Evolutionary conservation across 768 basidiomycete genomes (phyloP).

Genomic region (Mycena vitilis): DNA sequence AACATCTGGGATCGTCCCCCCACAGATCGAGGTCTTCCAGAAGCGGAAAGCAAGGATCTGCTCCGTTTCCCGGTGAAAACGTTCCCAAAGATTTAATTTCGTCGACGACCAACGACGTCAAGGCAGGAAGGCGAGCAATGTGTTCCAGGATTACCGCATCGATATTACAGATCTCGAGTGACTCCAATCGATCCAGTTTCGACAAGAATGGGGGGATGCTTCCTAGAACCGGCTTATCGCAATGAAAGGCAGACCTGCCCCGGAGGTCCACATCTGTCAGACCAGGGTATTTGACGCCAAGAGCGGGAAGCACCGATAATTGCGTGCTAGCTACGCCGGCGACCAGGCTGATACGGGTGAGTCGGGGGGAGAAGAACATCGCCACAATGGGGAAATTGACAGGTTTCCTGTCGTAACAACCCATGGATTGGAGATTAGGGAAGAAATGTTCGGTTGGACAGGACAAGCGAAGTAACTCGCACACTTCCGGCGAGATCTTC

Average conservation of each 20-base stretch:
- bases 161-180: neutral
- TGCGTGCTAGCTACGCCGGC: neutral
- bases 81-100: too few relatives aligned
- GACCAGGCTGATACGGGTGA: constrained; percentile 1
- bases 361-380: neutral
- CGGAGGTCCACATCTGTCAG: neutral
- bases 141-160: neutral
- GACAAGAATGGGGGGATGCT: neutral
- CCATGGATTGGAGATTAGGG: neutral
- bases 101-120: constrained; percentile 5
- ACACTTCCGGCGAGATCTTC: neutral
- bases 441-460: neutral
- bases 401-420: neutral
- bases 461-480: neutral
- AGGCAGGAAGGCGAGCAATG: neutral
- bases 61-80: too few relatives aligned
- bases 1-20: neutral
- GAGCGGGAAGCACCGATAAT: neutral
- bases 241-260: neutral
- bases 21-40: neutral
- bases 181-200: neutral
- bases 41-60: neutral
- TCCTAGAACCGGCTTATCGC: neutral
- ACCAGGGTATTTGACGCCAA: neutral
- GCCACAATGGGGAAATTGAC: neutral